Conservation (phyloP, 106 monocot genomes). For the Iris macrosiphon region DNA sequence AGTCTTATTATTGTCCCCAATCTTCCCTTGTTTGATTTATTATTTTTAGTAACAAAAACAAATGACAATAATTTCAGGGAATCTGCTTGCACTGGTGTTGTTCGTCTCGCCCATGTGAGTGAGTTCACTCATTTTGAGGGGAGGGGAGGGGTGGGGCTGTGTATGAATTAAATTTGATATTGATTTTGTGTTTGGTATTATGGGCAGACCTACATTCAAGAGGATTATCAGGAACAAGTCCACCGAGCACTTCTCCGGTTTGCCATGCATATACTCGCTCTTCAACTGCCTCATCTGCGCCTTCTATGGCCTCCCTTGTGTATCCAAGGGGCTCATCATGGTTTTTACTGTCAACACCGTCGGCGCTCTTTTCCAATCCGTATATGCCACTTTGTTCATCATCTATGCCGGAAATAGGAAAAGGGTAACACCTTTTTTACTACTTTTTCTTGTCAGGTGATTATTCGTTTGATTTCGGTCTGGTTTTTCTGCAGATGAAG, state of each 20-base stretch:
- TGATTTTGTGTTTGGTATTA: not conserved
- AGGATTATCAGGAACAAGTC: constrained; percentile 66
- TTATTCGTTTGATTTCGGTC: not conserved
- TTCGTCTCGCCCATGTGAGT: constrained; percentile 92
- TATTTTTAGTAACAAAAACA: not conserved
- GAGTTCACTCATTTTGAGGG: too few relatives aligned
- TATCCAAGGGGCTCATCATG: constrained; percentile 66
- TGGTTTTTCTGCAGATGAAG: constrained; percentile 46
- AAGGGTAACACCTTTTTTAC: too few relatives aligned
- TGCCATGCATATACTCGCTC: constrained; percentile 18
- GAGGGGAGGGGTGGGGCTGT: too few relatives aligned
- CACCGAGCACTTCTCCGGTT: constrained; percentile 70
- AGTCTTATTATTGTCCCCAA: not conserved
- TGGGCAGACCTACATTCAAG: constrained; percentile 57
- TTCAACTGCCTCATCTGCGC: constrained; percentile 62
- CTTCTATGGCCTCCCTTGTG: constrained; percentile 88
- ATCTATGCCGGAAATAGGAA: constrained; percentile 32
- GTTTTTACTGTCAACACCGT: constrained; percentile 82
- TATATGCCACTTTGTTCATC: constrained; percentile 65
- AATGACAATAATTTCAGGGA: constrained; percentile 55
- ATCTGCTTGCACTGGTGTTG: constrained; percentile 78
- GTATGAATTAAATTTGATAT: not conserved
- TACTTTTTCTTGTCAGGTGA: too few relatives aligned
- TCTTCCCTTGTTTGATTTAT: too few relatives aligned
- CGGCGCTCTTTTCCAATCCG: constrained; percentile 79